Conservation (phyloP, 495 filamentous ascomycete genomes). For the Tetracladium marchalianum region DNA sequence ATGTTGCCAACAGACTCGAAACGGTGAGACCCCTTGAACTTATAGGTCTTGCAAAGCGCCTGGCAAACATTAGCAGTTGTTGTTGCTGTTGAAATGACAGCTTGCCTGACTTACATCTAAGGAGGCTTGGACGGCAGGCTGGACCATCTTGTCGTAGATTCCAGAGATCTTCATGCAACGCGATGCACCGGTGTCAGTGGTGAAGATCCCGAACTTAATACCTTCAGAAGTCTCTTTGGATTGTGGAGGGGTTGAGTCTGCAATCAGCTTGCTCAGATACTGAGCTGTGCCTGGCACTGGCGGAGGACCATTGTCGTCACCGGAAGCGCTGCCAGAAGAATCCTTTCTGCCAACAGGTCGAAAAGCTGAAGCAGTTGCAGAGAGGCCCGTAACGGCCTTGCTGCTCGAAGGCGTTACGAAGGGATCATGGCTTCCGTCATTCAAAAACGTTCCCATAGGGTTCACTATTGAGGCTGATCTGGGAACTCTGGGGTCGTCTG, state of each 20-base stretch:
- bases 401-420: slow-evolving; percentile 22
- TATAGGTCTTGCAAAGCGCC: neutral
- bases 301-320: neutral
- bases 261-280: slow-evolving; percentile 2
- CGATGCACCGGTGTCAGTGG: slow-evolving; percentile 8
- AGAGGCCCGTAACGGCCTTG: slow-evolving; percentile 25
- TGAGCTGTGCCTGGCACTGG: slow-evolving; percentile 1
- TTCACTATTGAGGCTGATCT: neutral
- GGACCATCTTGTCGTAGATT: neutral
- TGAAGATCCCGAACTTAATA: slow-evolving; percentile 10
- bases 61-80: neutral
- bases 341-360: slow-evolving; percentile 22
- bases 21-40: neutral
- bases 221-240: neutral
- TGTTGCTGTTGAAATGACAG: too few species aligned
- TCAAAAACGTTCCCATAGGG: slow-evolving; percentile 3
- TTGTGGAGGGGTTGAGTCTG: neutral
- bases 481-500: slow-evolving; percentile 38
- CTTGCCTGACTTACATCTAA: neutral
- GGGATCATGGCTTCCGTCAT: slow-evolving; percentile 4
- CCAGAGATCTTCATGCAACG: slow-evolving; percentile 11
- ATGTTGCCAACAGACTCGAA: slow-evolving; percentile 18
- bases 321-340: slow-evolving; percentile 13
- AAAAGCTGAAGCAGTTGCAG: slow-evolving; percentile 30
- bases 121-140: neutral